Base-by-base conservation (phyloP, 495 filamentous ascomycete species). In the Physcia stellaris region DNA sequence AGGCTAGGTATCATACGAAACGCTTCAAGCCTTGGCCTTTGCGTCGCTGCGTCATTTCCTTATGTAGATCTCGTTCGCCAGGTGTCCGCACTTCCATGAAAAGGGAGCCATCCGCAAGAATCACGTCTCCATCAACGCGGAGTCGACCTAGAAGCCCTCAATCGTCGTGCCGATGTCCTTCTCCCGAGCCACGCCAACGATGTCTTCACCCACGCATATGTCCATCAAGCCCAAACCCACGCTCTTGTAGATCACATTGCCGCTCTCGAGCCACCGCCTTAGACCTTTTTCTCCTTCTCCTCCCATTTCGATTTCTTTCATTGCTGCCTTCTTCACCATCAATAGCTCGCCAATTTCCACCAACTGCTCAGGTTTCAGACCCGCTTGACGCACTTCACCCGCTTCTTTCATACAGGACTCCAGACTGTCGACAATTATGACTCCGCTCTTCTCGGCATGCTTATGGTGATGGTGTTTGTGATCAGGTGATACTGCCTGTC, bases 191-290 rank as follows among this genome's bases (percentile, higher is more conserved):
- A 90, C 51, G 48, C 63, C 63, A 16, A 94, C 68, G 42, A 98
- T 40, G 53, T 88, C 79, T 37, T 68, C 70, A 10, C 85, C 87
- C 21, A 85, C 72, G 11, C 72, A 68, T 22, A 90, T 56, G 55
- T 90, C 83, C 83, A 90, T 87, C 46, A 86, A 47, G 1, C 80
- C 83, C 31, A 86, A 46, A 1, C 83, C 83, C 6, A 90, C 83
- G 48, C 73, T 77, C 64, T 88, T 88, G 51, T 83, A 90, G 17
- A 90, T 75, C 24, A 93, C 83, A 59, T 92, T 94, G 2, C 88
- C 88, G 17, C 59, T 67, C 39, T 76, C 63, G 42, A 93, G 55
- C 83, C 86, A 90, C 16, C 75, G 66, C 35, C 64, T 61, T 54
- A 86, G 50, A 17, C 71, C 70, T 26, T 73, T 62, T 30, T 79